A percentile compares a stretch with the other conserved stretches of the same genome.
Evolutionary conservation across 1,139 yeast species (phyloP).

Genomic region (Nakaseomyces sp.): DNA sequence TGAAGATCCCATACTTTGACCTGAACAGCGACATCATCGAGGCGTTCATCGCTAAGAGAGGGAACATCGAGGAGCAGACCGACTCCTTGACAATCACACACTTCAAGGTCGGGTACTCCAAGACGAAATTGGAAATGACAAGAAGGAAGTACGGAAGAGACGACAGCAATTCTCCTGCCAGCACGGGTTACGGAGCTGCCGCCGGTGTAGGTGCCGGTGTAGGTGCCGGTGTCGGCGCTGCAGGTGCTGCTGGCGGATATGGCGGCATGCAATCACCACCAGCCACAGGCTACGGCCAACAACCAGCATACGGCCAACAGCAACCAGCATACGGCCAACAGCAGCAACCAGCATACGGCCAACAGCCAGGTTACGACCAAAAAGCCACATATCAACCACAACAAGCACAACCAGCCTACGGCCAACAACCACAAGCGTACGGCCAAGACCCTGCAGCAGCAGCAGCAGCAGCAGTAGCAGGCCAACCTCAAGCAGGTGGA

Average conservation of each 20-base stretch:
- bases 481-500: slow-evolving; percentile 5
- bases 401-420: slow-evolving; percentile 13
- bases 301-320: slow-evolving; percentile 11
- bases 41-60: slow-evolving; percentile 72
- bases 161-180: slow-evolving; percentile 18
- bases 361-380: slow-evolving; percentile 22
- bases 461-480: slow-evolving; percentile 11
- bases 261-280: slow-evolving; percentile 11
- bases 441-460: slow-evolving; percentile 9
- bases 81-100: slow-evolving; percentile 83
- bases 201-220: slow-evolving; percentile 10
- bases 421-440: slow-evolving; percentile 12
- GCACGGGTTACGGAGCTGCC: slow-evolving; percentile 25
- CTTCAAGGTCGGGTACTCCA: slow-evolving; percentile 83
- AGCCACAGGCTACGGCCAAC: slow-evolving; percentile 23
- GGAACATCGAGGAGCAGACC: slow-evolving; percentile 80
- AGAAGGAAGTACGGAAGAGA: slow-evolving; percentile 59
- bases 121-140: slow-evolving; percentile 71
- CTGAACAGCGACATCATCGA: slow-evolving; percentile 73
- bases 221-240: too few species aligned
- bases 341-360: slow-evolving; percentile 12
- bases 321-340: slow-evolving; percentile 13
- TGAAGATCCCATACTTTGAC: slow-evolving; percentile 94
- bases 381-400: too few species aligned
- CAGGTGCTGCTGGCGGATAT: slow-evolving; percentile 19